phyloP scores from a whole-genome alignment of 78 protist species.

The Dictyostelium firmibasis region DNA sequence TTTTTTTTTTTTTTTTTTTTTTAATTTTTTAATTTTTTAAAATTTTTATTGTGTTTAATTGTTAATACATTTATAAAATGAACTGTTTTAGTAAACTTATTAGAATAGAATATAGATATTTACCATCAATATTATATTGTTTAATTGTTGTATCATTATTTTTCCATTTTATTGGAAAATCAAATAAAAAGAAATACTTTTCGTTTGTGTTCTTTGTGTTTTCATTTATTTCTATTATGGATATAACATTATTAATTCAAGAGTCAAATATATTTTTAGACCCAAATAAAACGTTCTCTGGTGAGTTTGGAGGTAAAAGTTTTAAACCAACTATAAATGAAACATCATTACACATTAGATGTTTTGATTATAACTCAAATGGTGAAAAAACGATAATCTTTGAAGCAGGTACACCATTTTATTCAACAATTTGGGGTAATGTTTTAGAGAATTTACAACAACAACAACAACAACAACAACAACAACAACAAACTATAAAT shows the following conservation, averaged over 20 bases:
- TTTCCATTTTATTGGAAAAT: not conserved
- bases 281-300: not conserved
- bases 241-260: not conserved
- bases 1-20: no score
- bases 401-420: constrained; percentile 45
- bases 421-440: constrained; percentile 34
- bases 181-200: not conserved
- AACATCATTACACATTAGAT: constrained; percentile 14
- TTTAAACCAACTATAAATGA: not conserved
- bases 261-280: not conserved
- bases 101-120: not conserved
- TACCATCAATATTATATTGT: not conserved
- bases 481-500: no score
- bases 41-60: no score
- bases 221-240: not conserved
- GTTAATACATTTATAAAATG: no score
- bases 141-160: not conserved
- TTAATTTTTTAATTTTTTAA: no score
- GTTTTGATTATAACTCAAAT: not conserved
- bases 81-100: not conserved
- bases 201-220: not conserved
- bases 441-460: not conserved
- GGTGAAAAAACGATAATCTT: not conserved
- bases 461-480: not conserved
- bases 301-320: not conserved